Evolutionary conservation across 2,329 filamentous ascomycete genomes (phyloP).

Genomic region (Ophiostoma quercus): DNA sequence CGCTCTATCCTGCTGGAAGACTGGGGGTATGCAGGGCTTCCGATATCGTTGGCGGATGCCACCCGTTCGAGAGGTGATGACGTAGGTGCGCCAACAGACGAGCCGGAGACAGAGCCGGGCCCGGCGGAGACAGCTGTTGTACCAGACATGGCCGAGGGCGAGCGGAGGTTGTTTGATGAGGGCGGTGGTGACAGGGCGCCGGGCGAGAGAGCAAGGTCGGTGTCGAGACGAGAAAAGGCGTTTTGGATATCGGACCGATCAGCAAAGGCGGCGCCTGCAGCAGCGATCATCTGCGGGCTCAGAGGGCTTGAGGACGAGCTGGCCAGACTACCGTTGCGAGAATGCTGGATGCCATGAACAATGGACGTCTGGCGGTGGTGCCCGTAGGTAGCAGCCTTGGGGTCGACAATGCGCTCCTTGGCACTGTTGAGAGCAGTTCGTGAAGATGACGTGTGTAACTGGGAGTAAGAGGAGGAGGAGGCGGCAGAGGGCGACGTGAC

Average conservation of each 20-base stretch:
- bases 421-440: slow-evolving; percentile 41
- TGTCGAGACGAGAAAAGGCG: slow-evolving; percentile 43
- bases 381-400: slow-evolving; percentile 59
- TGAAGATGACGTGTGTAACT: slow-evolving; percentile 39
- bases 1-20: slow-evolving; percentile 53
- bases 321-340: slow-evolving; percentile 78
- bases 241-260: slow-evolving; percentile 49
- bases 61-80: slow-evolving; percentile 36
- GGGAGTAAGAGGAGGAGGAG: slow-evolving; percentile 32
- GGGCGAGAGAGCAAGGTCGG: slow-evolving; percentile 37
- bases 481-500: slow-evolving; percentile 29
- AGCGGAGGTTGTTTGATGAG: slow-evolving; percentile 33
- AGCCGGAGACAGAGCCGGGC: neutral
- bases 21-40: slow-evolving; percentile 35
- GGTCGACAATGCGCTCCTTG: slow-evolving; percentile 51
- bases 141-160: slow-evolving; percentile 47
- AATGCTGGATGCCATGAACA: slow-evolving; percentile 92
- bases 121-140: slow-evolving; percentile 31
- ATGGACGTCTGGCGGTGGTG: slow-evolving; percentile 97
- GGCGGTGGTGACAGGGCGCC: slow-evolving; percentile 19
- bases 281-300: slow-evolving; percentile 78
- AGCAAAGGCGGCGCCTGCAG: slow-evolving; percentile 52
- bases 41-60: slow-evolving; percentile 38
- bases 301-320: slow-evolving; percentile 78
- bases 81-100: slow-evolving; percentile 36